These are phyloP conservation scores for Rubus parviflorus DNA, from an alignment of 306 rosid species.

Conservation along the genomic window DNA sequence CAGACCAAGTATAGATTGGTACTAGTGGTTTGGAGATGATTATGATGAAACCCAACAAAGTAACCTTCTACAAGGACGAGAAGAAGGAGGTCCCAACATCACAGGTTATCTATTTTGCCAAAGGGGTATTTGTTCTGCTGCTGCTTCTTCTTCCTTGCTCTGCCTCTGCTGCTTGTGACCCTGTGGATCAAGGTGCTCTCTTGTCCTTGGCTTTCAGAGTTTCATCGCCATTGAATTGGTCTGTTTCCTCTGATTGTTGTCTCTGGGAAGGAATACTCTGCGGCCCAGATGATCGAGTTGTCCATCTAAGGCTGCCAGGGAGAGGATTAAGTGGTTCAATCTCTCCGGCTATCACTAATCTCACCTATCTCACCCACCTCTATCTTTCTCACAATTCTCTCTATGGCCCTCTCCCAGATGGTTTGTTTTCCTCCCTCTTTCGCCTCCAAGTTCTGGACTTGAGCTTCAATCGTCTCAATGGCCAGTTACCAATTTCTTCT, in stretches of 20 bases:
- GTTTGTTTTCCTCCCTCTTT: background rate
- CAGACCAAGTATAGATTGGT: background rate
- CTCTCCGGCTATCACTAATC: conserved; percentile 31
- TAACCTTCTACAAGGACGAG: background rate
- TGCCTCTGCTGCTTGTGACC: conserved; percentile 39
- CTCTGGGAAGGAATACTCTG: conserved; percentile 73
- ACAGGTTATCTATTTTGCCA: background rate
- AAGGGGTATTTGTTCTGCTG: background rate
- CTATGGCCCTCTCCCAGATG: background rate
- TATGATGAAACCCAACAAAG: conserved; percentile 23
- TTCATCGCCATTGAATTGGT: conserved; percentile 56
- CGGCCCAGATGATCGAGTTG: conserved; percentile 42
- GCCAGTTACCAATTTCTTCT: background rate
- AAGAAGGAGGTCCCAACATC: background rate
- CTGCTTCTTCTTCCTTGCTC: background rate
- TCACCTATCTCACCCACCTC: background rate
- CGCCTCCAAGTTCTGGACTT: conserved; percentile 7
- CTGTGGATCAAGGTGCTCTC: conserved; percentile 50
- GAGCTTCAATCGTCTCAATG: background rate
- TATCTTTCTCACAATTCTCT: background rate
- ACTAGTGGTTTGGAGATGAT: background rate
- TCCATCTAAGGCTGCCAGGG: conserved; percentile 41
- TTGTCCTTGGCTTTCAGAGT: conserved; percentile 37
- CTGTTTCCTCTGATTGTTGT: conserved; percentile 65
- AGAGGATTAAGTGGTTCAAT: conserved; percentile 58